A percentile compares a stretch with the other conserved stretches of the same genome.
Evolutionary conservation across 129 eudicot species (phyloP).

Genomic region (Glebionis coronaria): DNA sequence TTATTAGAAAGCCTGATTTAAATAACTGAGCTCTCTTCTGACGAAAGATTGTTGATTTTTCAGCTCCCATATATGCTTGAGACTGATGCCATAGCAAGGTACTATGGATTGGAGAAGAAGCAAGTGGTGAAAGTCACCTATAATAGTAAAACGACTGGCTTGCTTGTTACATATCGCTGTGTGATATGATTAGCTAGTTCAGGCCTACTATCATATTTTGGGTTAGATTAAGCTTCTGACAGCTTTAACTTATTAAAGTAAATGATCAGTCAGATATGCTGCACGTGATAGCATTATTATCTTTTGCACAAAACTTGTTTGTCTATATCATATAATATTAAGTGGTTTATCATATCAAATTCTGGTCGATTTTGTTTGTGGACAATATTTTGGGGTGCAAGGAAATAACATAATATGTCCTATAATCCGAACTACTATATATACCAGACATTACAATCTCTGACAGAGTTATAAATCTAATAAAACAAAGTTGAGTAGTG

Average conservation of each 20-base stretch:
- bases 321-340: not conserved
- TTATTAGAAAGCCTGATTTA: not conserved
- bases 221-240: constrained; percentile 16
- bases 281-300: constrained; percentile 10
- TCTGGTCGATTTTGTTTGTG: too few relatives aligned
- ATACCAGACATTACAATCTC: not conserved
- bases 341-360: not conserved
- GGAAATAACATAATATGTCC: not conserved
- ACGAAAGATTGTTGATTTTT: not conserved
- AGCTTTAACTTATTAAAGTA: not conserved
- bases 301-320: constrained; percentile 4
- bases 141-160: constrained; percentile 28
- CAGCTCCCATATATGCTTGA: constrained; percentile 51
- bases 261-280: not conserved
- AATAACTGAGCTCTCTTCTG: not conserved
- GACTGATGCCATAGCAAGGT: constrained; percentile 53
- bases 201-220: not conserved
- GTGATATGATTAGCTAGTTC: constrained; percentile 30
- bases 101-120: constrained; percentile 53
- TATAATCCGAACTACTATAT: not conserved
- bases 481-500: not conserved
- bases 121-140: constrained; percentile 38
- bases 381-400: too few relatives aligned
- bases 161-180: constrained; percentile 41
- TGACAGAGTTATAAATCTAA: not conserved